phyloP scores from a whole-genome alignment of 1,284 basidiomycete genomes.

The Fomitiporia mediterranea region DNA sequence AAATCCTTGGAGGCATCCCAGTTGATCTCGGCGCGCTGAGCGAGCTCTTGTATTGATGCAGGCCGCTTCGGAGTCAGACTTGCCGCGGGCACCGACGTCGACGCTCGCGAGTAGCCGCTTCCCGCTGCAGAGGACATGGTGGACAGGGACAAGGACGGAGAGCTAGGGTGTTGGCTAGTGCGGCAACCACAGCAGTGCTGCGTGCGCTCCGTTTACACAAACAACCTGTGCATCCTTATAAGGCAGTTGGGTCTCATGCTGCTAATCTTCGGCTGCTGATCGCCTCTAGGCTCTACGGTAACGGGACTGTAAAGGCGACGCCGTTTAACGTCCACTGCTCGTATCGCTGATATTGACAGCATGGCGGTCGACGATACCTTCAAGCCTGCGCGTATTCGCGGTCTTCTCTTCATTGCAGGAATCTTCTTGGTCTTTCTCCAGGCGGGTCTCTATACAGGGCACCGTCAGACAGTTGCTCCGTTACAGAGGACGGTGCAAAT shows the following conservation, averaged over 20 bases:
- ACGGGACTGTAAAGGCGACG: background rate
- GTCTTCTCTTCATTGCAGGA: slow-evolving; percentile 42
- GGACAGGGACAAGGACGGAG: background rate
- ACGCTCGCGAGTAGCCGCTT: slow-evolving; percentile 3
- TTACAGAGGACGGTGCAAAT: slow-evolving; percentile 16
- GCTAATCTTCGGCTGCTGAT: background rate
- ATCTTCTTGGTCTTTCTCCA: slow-evolving; percentile 53
- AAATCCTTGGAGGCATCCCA: slow-evolving; percentile 34
- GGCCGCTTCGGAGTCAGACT: slow-evolving; percentile 22
- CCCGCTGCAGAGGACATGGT: background rate
- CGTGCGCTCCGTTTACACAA: background rate
- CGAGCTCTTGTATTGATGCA: slow-evolving; percentile 33
- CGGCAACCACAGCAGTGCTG: background rate
- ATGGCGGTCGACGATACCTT: slow-evolving; percentile 7
- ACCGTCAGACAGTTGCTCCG: slow-evolving; percentile 20
- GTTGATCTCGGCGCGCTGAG: slow-evolving; percentile 30
- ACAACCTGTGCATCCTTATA: background rate
- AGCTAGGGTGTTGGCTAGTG: background rate
- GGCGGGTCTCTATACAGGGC: slow-evolving; percentile 47
- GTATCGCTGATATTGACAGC: background rate
- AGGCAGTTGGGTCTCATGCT: background rate
- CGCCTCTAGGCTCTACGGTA: background rate
- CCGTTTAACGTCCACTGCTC: background rate
- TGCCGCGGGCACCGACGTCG: background rate
- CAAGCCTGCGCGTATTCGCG: slow-evolving; percentile 27